Evolutionary conservation across 495 filamentous ascomycete genomes (phyloP).

Genomic region (Aspergillus wentii): DNA sequence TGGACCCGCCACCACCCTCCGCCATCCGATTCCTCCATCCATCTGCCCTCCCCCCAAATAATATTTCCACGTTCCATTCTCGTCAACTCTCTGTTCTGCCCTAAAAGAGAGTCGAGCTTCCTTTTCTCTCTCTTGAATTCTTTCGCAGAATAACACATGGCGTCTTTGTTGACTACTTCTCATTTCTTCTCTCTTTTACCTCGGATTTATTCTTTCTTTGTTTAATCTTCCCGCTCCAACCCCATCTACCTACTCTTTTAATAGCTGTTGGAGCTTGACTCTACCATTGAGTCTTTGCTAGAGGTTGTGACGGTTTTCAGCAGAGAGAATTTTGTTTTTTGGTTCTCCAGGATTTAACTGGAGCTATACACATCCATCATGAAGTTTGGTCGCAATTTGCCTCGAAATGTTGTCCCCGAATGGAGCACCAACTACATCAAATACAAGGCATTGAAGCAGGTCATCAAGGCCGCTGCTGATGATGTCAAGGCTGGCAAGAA

Average conservation of each 20-base stretch:
- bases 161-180: slow-evolving; percentile 11
- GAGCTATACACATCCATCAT: slow-evolving; percentile 38
- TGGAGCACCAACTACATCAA: slow-evolving; percentile 92
- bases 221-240: neutral
- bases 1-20: too few species aligned
- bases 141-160: slow-evolving; percentile 17
- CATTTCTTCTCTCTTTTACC: slow-evolving; percentile 5
- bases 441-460: slow-evolving; percentile 93
- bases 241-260: too few species aligned
- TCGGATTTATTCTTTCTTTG: slow-evolving; percentile 2
- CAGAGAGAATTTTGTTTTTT: too few species aligned
- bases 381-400: slow-evolving; percentile 82
- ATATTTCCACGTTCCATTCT: too few species aligned
- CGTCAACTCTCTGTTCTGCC: slow-evolving; percentile 1
- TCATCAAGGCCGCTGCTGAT: slow-evolving; percentile 72
- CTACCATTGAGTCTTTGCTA: too few species aligned
- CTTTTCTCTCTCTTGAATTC: slow-evolving; percentile 1
- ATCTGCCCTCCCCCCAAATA: too few species aligned
- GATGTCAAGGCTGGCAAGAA: slow-evolving; percentile 61
- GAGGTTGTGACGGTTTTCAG: too few species aligned
- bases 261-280: too few species aligned
- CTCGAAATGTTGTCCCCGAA: slow-evolving; percentile 93
- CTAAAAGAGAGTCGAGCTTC: slow-evolving; percentile 1
- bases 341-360: too few species aligned
- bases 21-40: too few species aligned